Evolutionary conservation across 139 green algal species (phyloP), one percentile per base, ranked within the genome.

Genomic region (Dunaliella primolecta): DNA sequence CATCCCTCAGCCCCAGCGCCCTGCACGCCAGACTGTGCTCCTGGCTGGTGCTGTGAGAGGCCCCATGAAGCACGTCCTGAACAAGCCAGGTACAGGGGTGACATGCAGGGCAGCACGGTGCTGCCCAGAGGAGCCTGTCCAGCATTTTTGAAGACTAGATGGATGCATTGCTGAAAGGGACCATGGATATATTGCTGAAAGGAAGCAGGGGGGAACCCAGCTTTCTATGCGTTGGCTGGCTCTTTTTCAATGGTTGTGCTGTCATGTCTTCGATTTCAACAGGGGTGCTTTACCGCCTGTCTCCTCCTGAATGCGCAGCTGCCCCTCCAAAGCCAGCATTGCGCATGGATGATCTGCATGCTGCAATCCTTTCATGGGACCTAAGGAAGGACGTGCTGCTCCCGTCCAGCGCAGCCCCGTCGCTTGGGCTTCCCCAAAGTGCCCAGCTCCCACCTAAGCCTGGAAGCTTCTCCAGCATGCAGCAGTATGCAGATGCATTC

Each of bases 341-440:
- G 77, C 77, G 75, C 75, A 80, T 80, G 29, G 75, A 80, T 11
- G 75, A 80, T 30, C n/a, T 80, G n/a, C 75, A 80, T 30, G 30
- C 75, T 27, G 75, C 75, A 29, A 80, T 80, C 75, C 75, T 80
- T 11, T 2, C n/a, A 1, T 80, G 75, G 75, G 75, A 80, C 75
- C 29, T 80, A 27, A n/a, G 27, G 36, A 29, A 38, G 75, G 75
- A 80, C 33, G 30, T 80, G 7, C 75, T 80, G 75, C 29, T 27
- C 2, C 75, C 75, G 3, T 2, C 27, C 29, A 36, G 75, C 30
- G 36, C n/a, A n/a, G n/a, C n/a, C n/a, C n/a, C n/a, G n/a, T n/a
- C n/a, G n/a, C n/a, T n/a, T n/a, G n/a, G n/a, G n/a, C n/a, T n/a
- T n/a, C n/a, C n/a, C 75, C 75, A 37, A n/a, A 7, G 7, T 64